Evolutionary conservation across 1,284 basidiomycete genomes (phyloP), one percentile per base, ranked within the genome.

Genomic region (Irpex rosettiformis): DNA sequence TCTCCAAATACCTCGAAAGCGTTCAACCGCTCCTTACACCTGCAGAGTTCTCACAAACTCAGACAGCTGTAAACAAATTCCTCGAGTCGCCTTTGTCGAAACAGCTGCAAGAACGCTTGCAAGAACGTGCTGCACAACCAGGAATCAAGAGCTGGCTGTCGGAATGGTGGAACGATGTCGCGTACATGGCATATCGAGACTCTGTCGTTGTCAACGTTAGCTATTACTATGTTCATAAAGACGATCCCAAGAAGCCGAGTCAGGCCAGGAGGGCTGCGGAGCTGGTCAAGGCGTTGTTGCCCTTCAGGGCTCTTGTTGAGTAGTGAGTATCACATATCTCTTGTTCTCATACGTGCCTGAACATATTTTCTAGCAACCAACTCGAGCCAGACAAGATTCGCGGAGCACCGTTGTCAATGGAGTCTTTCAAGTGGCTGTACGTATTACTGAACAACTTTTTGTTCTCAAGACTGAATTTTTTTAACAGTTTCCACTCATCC

Each of bases 111-210:
- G 73, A 78, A 58, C 80, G 96, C 3, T 80, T 98, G 42, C 79
- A 93, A 68, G 79, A 82, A 27, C 84, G 95, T 3, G 93, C 93
- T 0, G 74, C 78, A 0, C 79, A 83, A n/a, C 79, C 82, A 0
- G 71, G 72, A 13, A 73, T 76, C 54, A 84, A 84, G 65, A 96
- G 82, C 77, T 99, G 96, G 96, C 81, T 99, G 30, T 82, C 83
- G 57, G 94, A 97, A 59, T 99, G 96, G 96, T 99, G 96, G 96
- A 97, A 98, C 74, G 93, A 98, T 45, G 83, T 75, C 7, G 96
- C 95, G 24, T 93, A 92, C 70, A 89, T 92, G 87, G 87, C 77
- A 3, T 92, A 91, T 67, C 82, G 93, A 52, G 93, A 97, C 66
- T 89, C 96, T 4, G 92, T 98, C 37, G 89, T 98, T 25, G 94